Base-by-base conservation (phyloP, 2,329 filamentous ascomycete genomes). In the Stagonosporopsis rhizophila region DNA sequence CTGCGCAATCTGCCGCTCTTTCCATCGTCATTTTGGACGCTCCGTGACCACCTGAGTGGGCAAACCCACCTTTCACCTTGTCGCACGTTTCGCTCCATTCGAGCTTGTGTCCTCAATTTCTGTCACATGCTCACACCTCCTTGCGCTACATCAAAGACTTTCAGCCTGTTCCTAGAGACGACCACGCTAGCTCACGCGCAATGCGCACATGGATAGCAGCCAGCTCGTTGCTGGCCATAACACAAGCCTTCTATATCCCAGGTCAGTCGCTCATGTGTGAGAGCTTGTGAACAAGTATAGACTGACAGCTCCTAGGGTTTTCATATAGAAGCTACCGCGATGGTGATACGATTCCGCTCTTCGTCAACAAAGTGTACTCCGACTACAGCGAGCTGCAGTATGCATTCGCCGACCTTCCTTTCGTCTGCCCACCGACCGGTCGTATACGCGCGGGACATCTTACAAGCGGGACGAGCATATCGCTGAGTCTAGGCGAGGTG, bases 351-450 rank as follows among this genome's bases (percentile, higher is more conserved):
- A 89, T 96, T 35, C 91, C 92, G 1, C 82, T 96, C n/a, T 87
- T 94, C 52, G 90, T 95, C 62, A 96, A 96, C 80, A 96, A 96
- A 76, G 88, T 93, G 67, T 96, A 93, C 77, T 96, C 91, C 52
- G 92, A 96, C 77, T 88, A 90, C 68, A 95, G 90, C 7, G 89
- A 95, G 74, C 81, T 96, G n/a, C 91, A 96, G 75, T 96, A 92
- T 84, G 91, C 91, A 65, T 96, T 94, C 79, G 90, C 89, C 74
- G 90, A 95, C 67, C 86, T 96, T 1, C 91, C 92, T 7, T 96
- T 96, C 74, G 89, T 94, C 50, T 96, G 91, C 70, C 89, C 90
- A 11, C 89, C 90, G 1, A 90, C 87, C 8, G 90, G 90, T 45
- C 82, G 85, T 59, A 82, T 80, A 60, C 85, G 86, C 64, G 82